phyloP scores from a whole-genome alignment of 768 basidiomycete genomes.

The Tricholoma sp. region DNA sequence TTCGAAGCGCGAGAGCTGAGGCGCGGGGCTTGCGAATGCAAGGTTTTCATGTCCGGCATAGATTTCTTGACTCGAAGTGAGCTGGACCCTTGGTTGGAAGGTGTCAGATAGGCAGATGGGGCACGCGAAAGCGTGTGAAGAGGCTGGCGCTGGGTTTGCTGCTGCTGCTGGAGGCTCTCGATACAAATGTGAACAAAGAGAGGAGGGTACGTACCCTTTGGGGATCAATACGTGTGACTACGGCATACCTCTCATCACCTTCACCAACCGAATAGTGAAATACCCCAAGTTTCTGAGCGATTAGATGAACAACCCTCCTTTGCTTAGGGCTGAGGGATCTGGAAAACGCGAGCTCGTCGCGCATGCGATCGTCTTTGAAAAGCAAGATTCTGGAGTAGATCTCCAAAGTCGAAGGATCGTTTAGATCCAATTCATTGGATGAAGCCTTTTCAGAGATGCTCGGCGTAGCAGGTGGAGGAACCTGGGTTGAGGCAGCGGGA shows the following conservation, averaged over 20 bases:
- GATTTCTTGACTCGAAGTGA: slow-evolving; percentile 91
- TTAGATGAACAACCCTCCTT: slow-evolving; percentile 87
- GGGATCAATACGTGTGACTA: slow-evolving; percentile 88
- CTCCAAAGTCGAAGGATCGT: slow-evolving; percentile 92
- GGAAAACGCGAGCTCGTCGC: slow-evolving; percentile 97
- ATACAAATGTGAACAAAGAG: slow-evolving; percentile 6
- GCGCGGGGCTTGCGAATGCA: slow-evolving; percentile 75
- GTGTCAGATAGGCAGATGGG: slow-evolving; percentile 73
- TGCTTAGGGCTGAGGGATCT: slow-evolving; percentile 79
- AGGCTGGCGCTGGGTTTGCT: slow-evolving; percentile 38
- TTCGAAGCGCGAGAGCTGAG: slow-evolving; percentile 79
- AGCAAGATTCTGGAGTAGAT: slow-evolving; percentile 95
- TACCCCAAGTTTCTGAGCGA: slow-evolving; percentile 94
- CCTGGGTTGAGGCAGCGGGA: slow-evolving; percentile 48
- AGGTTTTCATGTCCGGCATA: slow-evolving; percentile 95
- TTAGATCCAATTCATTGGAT: slow-evolving; percentile 81
- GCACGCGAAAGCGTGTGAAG: slow-evolving; percentile 74
- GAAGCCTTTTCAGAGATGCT: slow-evolving; percentile 61
- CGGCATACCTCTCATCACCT: slow-evolving; percentile 89
- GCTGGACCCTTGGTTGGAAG: slow-evolving; percentile 46
- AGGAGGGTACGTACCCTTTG: slow-evolving; percentile 53
- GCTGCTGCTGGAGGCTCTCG: not conserved
- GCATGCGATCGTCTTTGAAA: slow-evolving; percentile 97
- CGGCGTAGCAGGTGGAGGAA: slow-evolving; percentile 52
- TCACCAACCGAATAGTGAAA: slow-evolving; percentile 93